These are phyloP conservation scores for Globisporangium nagaii DNA, from an alignment of 352 stramenopile genomes.

Conservation along the genomic window DNA sequence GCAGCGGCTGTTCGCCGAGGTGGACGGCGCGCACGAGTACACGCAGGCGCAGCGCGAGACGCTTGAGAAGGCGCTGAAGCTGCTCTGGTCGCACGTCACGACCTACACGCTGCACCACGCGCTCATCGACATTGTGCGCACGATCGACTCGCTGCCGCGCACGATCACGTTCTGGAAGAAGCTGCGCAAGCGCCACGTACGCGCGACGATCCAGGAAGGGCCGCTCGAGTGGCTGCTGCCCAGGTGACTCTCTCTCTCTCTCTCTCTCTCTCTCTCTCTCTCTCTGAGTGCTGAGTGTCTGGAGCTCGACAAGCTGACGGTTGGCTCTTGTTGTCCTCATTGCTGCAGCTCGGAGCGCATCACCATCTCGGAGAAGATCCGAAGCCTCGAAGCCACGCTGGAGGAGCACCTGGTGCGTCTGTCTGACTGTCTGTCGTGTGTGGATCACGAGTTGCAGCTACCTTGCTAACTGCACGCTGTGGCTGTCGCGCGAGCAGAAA, in stretches of 20 bases:
- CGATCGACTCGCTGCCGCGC: conserved; percentile 69
- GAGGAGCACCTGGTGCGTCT: conserved; percentile 51
- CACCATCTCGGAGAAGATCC: conserved; percentile 48
- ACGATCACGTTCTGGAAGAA: conserved; percentile 67
- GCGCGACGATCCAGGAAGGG: conserved; percentile 42
- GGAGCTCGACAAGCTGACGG: neutral
- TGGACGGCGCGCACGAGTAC: conserved; percentile 12
- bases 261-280: no score
- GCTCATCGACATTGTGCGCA: conserved; percentile 50
- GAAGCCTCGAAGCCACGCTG: conserved; percentile 61
- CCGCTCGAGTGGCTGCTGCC: conserved; percentile 63
- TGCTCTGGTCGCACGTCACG: conserved; percentile 60
- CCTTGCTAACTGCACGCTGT: no score
- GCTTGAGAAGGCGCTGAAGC: conserved; percentile 28
- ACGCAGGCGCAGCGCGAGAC: conserved; percentile 17
- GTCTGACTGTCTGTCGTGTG: neutral
- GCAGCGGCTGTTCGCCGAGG: conserved; percentile 26
- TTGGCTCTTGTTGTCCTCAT: neutral
- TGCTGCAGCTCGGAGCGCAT: conserved; percentile 37
- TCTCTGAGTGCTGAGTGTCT: no score
- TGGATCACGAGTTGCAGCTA: no score
- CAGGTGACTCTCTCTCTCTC: conserved; percentile 18
- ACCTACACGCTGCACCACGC: conserved; percentile 54
- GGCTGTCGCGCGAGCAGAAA: no score
- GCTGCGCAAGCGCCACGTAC: conserved; percentile 34